Evolutionary conservation across 176 grass and related monocot genomes (phyloP), one percentile per base, ranked within the genome.

Genomic region (Ensete glaucum): DNA sequence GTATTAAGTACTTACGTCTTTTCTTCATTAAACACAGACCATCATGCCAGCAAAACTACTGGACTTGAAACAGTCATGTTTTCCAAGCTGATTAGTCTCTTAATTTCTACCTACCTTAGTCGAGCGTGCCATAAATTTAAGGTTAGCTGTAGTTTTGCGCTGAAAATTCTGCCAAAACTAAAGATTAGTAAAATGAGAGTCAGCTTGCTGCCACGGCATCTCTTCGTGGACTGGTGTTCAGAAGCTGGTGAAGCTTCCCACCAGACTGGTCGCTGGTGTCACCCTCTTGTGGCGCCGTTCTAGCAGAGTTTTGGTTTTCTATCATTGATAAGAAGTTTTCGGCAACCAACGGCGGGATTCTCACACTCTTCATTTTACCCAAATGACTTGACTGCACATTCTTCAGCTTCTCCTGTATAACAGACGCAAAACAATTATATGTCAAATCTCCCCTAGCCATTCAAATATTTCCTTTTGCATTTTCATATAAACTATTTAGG

Each of bases 271-370:
- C 23, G 11, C 67, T 16, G 13, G 13, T 22, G n/a, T 55, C 13
- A 50, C 21, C 34, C 1, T 49, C 27, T 72, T 55, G 29, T 54
- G 25, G 3, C 34, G 63, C 29, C 21, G 19, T 17, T 8, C 55
- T 72, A 72, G 58, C 11, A 14, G 69, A 62, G 21, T 21, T 63
- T 50, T 54, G 53, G 11, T 80, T 80, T 29, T 80, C 69, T 16
- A 80, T 80, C 49, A 80, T 80, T n/a, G 78, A 80, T 19, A 80
- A 62, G 29, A 80, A 72, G 67, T 80, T 80, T 34, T 51, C 78
- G 1, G 57, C 78, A 53, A 80, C 78, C n/a, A 78, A 27, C 19
- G 77, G 43, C 27, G 78, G 29, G 17, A 29, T 16, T n/a, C 78
- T 56, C 11, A 52, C 78, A 80, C 19, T 64, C 56, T 72, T 55